These are phyloP conservation scores for Mallotus japonicus DNA, from an alignment of 441 rosid species.

Conservation along the genomic window DNA sequence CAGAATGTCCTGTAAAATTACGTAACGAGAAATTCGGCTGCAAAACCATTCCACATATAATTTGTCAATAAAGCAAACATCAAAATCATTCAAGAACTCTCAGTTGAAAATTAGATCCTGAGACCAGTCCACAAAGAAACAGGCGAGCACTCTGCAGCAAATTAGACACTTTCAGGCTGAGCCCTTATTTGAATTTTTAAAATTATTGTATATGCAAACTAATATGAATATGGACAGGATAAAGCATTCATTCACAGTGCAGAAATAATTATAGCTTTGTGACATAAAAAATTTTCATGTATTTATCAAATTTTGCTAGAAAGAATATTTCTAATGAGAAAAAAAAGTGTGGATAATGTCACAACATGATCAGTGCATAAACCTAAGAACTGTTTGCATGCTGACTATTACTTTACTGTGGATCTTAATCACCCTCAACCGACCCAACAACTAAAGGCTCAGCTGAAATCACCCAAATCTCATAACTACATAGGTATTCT, in stretches of 20 bases:
- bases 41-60: constrained; percentile 29
- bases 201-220: not conserved
- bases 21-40: constrained; percentile 82
- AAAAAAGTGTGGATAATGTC: not conserved
- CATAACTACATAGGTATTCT: not conserved
- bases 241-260: not conserved
- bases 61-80: not conserved
- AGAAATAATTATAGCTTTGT: not conserved
- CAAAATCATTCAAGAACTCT: not conserved
- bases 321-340: not conserved
- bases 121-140: not conserved
- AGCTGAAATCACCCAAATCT: not conserved
- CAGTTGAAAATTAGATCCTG: not conserved
- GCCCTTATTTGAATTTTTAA: not conserved
- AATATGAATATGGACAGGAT: too few species aligned
- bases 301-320: not conserved
- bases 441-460: not conserved
- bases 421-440: not conserved
- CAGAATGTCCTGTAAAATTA: constrained; percentile 73
- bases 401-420: not conserved
- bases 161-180: not conserved
- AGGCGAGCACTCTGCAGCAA: not conserved
- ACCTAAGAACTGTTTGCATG: not conserved
- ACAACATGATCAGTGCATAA: not conserved
- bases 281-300: not conserved